Percentiles rank a stretch among this genome's conserved stretches.
phyloP scores from a whole-genome alignment of 2,329 filamentous ascomycete species.

The Aphanoascus verrucosus region DNA sequence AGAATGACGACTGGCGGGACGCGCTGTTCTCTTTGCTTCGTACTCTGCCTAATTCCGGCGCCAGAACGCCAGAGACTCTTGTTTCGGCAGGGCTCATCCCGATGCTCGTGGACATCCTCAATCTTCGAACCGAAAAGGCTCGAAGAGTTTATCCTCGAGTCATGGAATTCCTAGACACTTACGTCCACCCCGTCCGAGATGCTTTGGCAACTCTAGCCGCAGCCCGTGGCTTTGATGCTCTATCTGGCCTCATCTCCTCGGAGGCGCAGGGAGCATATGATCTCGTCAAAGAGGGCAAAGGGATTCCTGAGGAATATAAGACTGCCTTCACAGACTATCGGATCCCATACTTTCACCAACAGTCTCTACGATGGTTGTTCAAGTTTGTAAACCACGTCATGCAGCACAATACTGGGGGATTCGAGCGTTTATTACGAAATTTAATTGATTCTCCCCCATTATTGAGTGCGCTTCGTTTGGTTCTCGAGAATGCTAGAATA shows the following conservation, averaged over 20 bases:
- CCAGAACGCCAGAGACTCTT: conserved; percentile 68
- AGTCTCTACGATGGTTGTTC: conserved; percentile 84
- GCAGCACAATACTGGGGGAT: conserved; percentile 68
- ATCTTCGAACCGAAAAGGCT: conserved; percentile 68
- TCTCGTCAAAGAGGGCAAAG: conserved; percentile 55
- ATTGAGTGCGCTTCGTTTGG: conserved; percentile 63
- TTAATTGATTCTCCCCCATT: conserved; percentile 86
- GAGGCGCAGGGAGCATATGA: conserved; percentile 62
- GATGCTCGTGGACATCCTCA: conserved; percentile 78
- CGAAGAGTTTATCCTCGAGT: conserved; percentile 75
- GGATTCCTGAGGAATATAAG: conserved; percentile 60
- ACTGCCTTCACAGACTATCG: conserved; percentile 84
- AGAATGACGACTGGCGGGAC: conserved; percentile 78
- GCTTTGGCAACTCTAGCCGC: conserved; percentile 74
- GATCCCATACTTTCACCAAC: conserved; percentile 85
- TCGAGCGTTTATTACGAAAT: conserved; percentile 81
- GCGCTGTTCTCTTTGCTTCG: conserved; percentile 79
- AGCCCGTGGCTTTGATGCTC: conserved; percentile 75
- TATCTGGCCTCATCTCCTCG: conserved; percentile 74
- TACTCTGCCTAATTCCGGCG: conserved; percentile 60
- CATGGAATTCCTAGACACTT: conserved; percentile 74
- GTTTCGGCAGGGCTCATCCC: conserved; percentile 82
- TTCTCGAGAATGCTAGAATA: conserved; percentile 65
- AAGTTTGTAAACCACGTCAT: conserved; percentile 97
- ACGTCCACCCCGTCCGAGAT: conserved; percentile 75